These are phyloP conservation scores for Backusella sp. DNA, from an alignment of 192 early-diverging fungal species.

Conservation along the genomic window DNA sequence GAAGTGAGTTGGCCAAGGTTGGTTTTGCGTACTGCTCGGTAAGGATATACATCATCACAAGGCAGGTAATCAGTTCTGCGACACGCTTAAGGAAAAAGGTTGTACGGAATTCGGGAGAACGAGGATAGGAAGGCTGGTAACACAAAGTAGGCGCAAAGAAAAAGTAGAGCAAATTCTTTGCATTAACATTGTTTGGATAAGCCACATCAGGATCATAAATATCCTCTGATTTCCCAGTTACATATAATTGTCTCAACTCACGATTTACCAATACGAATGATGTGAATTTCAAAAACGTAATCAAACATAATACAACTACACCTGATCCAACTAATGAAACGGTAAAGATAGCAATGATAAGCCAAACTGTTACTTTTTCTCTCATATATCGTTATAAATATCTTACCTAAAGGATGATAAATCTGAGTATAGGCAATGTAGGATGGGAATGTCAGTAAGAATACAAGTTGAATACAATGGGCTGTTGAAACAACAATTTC, in stretches of 20 bases:
- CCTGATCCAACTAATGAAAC: conserved; percentile 55
- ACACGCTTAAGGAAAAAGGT: conserved; percentile 80
- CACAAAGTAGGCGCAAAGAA: conserved; percentile 81
- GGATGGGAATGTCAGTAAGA: conserved; percentile 59
- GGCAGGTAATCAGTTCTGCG: conserved; percentile 62
- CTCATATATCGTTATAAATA: neutral
- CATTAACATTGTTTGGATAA: conserved; percentile 75
- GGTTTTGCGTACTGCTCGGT: conserved; percentile 80
- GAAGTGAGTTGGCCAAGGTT: conserved; percentile 73
- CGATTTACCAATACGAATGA: conserved; percentile 78
- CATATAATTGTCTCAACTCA: conserved; percentile 55
- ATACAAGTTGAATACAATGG: conserved; percentile 53
- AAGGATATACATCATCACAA: conserved; percentile 77
- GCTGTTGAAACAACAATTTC: conserved; percentile 31
- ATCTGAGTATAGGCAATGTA: conserved; percentile 67
- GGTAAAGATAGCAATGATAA: neutral
- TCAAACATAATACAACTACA: conserved; percentile 56
- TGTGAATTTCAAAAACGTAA: conserved; percentile 81
- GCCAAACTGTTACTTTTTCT: neutral
- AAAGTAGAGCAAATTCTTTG: conserved; percentile 69
- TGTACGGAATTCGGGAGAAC: conserved; percentile 59
- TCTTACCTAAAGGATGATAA: conserved; percentile 56
- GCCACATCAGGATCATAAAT: conserved; percentile 47
- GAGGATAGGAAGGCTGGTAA: conserved; percentile 86
- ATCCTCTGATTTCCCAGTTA: conserved; percentile 34